Percentiles rank a stretch among this genome's conserved stretches.
Evolutionary conservation across 257 asterid species (phyloP).

Genomic region (Solanum clarkiae): DNA sequence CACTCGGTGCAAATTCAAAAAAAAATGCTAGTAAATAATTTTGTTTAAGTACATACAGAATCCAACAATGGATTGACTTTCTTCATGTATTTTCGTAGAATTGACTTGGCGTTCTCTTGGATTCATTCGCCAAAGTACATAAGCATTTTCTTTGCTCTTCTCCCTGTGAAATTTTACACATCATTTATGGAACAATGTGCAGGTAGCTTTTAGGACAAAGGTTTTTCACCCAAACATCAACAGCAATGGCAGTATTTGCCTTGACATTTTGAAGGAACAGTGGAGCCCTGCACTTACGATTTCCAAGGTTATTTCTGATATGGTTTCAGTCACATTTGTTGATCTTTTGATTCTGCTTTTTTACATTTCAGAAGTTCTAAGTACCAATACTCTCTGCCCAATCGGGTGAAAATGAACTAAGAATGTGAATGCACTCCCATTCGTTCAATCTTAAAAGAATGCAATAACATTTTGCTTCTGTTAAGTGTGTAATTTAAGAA

Average conservation of each 20-base stretch:
- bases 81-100: not conserved
- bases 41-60: not conserved
- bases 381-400: not conserved
- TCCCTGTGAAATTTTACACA: not conserved
- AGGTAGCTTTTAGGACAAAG: slow-evolving; percentile 34
- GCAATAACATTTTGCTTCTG: not conserved
- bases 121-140: not conserved
- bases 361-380: not conserved
- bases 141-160: not conserved
- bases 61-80: not conserved
- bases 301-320: slow-evolving; percentile 15
- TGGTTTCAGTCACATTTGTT: not conserved
- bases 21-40: not conserved
- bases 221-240: slow-evolving; percentile 32
- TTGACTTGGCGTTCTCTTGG: not conserved
- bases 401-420: not conserved
- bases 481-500: not conserved
- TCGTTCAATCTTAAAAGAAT: not conserved
- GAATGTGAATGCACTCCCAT: not conserved
- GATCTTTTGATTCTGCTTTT: not conserved
- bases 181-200: not conserved
- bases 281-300: slow-evolving; percentile 38
- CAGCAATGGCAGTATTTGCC: slow-evolving; percentile 36
- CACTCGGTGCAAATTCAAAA: no score
- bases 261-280: slow-evolving; percentile 30